These are phyloP conservation scores for Rosa rugosa DNA, from an alignment of 306 rosid species.

Conservation along the genomic window DNA sequence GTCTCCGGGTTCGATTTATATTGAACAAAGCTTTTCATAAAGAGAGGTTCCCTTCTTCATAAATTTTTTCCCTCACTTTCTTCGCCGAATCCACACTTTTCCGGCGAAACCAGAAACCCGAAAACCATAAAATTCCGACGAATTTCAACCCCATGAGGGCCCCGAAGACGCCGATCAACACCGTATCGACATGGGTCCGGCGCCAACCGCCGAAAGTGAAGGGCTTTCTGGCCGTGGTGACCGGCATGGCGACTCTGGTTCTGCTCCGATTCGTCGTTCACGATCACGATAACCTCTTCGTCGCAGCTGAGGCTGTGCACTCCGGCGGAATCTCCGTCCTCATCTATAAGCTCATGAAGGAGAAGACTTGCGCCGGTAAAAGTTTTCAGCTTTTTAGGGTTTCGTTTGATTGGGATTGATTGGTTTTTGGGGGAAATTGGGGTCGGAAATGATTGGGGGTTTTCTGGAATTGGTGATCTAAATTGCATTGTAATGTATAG, in stretches of 20 bases:
- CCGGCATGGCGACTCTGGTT: conserved; percentile 81
- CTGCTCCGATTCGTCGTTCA: conserved; percentile 78
- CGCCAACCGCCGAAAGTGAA: conserved; percentile 89
- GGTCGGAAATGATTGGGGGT: neutral
- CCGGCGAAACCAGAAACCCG: neutral
- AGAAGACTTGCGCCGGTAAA: conserved; percentile 88
- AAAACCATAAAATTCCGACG: neutral
- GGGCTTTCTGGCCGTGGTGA: conserved; percentile 77
- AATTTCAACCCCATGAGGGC: conserved; percentile 45
- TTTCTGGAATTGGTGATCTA: neutral
- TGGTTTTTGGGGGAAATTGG: neutral
- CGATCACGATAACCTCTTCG: conserved; percentile 91
- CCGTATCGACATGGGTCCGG: conserved; percentile 64
- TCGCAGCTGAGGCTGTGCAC: conserved; percentile 92
- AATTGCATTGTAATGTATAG: neutral
- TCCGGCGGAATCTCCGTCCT: conserved; percentile 80
- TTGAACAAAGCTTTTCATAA: neutral
- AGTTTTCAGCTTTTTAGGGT: neutral
- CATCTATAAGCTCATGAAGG: conserved; percentile 87
- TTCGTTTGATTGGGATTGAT: neutral
- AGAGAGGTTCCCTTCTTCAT: neutral
- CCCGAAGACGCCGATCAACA: conserved; percentile 56
- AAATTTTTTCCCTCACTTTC: conserved; percentile 6
- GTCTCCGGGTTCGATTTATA: neutral
- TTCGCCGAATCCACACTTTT: conserved; percentile 14